Evolutionary conservation across 768 basidiomycete genomes (phyloP).

Genomic region (Hygrocybe coccinea): DNA sequence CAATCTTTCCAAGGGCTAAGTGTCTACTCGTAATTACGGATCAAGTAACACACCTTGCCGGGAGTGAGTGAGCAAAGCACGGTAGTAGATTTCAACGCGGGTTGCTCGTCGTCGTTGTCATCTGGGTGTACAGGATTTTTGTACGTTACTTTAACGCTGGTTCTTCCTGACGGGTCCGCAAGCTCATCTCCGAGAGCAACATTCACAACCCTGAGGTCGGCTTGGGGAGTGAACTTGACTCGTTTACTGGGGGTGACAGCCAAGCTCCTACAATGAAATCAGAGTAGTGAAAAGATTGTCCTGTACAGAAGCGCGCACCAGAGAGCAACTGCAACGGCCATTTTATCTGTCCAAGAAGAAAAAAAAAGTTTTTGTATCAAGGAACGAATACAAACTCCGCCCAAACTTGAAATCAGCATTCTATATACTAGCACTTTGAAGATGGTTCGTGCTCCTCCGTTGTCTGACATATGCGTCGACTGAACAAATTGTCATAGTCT

Average conservation of each 20-base stretch:
- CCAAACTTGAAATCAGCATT: slow-evolving; percentile 13
- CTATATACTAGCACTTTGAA: slow-evolving; percentile 9
- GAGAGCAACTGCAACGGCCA: slow-evolving; percentile 59
- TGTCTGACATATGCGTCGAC: not conserved
- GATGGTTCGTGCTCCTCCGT: slow-evolving; percentile 44
- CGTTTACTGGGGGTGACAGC: slow-evolving; percentile 54
- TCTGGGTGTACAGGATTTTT: slow-evolving; percentile 32
- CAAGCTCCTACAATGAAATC: slow-evolving; percentile 48
- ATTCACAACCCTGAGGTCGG: slow-evolving; percentile 77
- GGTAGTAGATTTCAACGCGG: slow-evolving; percentile 35
- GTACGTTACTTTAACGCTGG: slow-evolving; percentile 65
- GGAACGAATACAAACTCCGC: slow-evolving; percentile 45
- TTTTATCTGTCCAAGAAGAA: slow-evolving; percentile 27
- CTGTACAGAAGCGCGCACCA: slow-evolving; percentile 48
- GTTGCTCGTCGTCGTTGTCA: slow-evolving; percentile 27
- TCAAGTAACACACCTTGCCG: slow-evolving; percentile 56
- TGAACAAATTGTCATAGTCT: slow-evolving; percentile 50
- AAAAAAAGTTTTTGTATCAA: slow-evolving; percentile 4
- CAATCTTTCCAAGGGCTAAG: slow-evolving; percentile 50
- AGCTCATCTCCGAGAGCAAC: slow-evolving; percentile 74
- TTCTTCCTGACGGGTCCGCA: slow-evolving; percentile 53
- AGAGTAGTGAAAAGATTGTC: slow-evolving; percentile 7
- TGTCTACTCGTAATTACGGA: not conserved
- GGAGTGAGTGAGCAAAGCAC: slow-evolving; percentile 77
- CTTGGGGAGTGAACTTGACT: slow-evolving; percentile 52